phyloP scores from a whole-genome alignment of 2,329 filamentous ascomycete species.

The Fusarium temperatum region DNA sequence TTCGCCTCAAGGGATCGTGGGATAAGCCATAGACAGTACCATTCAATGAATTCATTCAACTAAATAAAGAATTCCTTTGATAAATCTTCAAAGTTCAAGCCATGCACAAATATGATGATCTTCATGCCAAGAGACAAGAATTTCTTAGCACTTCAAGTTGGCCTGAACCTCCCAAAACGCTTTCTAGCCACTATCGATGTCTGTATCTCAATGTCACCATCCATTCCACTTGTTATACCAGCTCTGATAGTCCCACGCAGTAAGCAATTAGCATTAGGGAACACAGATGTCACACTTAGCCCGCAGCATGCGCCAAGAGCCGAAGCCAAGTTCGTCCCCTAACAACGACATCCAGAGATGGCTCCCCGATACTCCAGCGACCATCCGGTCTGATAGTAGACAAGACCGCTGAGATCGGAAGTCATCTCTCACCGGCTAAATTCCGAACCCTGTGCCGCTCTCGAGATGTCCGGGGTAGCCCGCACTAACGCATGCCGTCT shows the following conservation, averaged over 20 bases:
- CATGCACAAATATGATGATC: too few species aligned
- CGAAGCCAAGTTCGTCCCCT: not conserved
- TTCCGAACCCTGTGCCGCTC: not conserved
- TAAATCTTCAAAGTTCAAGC: not conserved
- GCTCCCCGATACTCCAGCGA: not conserved
- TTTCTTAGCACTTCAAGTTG: not conserved
- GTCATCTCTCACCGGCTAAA: not conserved
- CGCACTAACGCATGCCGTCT: not conserved
- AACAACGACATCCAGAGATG: not conserved
- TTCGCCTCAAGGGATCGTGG: not conserved
- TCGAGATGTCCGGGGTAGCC: not conserved
- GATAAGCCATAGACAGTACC: not conserved
- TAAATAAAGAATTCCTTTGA: rapidly evolving
- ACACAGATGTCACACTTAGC: too few species aligned
- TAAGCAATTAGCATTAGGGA: rapidly evolving
- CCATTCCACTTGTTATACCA: not conserved
- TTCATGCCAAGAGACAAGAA: not conserved
- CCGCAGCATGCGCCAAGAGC: not conserved
- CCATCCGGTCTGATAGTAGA: not conserved
- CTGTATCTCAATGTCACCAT: not conserved
- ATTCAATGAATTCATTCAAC: too few species aligned
- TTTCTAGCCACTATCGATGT: too few species aligned
- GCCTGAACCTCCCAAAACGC: too few species aligned
- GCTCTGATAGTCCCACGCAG: not conserved
- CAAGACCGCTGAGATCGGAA: not conserved